Base-by-base conservation (phyloP, 192 early-diverging fungal species). In the Chytriomyces hyalinus region DNA sequence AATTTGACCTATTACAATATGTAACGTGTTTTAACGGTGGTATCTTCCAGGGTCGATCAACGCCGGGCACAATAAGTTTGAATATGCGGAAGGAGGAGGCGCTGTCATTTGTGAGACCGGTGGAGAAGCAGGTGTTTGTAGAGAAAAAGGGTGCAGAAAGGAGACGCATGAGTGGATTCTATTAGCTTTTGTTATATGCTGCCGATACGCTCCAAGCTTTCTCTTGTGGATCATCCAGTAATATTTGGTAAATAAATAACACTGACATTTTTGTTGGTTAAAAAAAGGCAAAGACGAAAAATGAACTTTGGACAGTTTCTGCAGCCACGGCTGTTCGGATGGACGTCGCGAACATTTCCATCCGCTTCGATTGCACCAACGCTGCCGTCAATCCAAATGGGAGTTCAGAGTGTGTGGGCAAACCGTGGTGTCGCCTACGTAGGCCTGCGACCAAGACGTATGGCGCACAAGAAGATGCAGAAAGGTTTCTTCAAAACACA, bases 401-500 rank as follows among this genome's bases (percentile, higher is more conserved):
- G 36, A 3, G 36, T 36, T 36, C 36, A 36, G 36, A 11, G 17
- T 64, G 36, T 45, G 44, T 15, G 13, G 44, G 36, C 51, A 60
- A 61, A 17, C 13, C 10, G 65, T 15, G 24, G n/a, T 10, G 75
- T 70, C 10, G 8, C 67, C 8, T 76, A 76, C 45, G 75, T 70
- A 2, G 75, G 67, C 28, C 51, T 76, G 43, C 8, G 75, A 51
- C 66, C 66, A 13, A n/a, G 67, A 51, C 22, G 75, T 17, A 69
- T 70, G 75, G 65, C 65, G 6, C 67, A 69, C 75, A 70, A 76
- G 67, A 76, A 76, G 53, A 69, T 70, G 75, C 75, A 73, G 49
- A 73, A 73, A 60, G 97, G 97, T 17, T 94, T 92, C 70, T 92
- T 94, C 60, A 92, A 93, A 4, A 84, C 91, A 47, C 93, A 90